Evolutionary conservation across 2,329 filamentous ascomycete species (phyloP).

Genomic region (Phialocephala subalpina): DNA sequence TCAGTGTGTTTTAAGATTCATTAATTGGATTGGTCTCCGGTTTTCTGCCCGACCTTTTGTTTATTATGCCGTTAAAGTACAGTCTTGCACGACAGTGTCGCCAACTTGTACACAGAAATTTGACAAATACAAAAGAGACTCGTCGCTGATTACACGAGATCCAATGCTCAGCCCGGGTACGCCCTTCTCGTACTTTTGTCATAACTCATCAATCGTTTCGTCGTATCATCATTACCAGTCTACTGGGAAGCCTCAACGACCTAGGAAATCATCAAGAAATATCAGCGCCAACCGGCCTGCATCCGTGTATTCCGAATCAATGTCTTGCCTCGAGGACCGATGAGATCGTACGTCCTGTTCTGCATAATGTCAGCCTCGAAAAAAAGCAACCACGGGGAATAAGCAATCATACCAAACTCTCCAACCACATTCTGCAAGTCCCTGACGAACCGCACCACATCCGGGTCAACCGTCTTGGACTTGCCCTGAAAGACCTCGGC

Average conservation of each 20-base stretch:
- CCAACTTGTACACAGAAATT: not conserved
- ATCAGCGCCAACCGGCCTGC: slow-evolving; percentile 40
- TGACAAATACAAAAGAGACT: slow-evolving; percentile 6
- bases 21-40: not conserved
- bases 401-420: slow-evolving; percentile 38
- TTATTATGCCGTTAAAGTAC: slow-evolving; percentile 4
- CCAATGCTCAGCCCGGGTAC: not conserved
- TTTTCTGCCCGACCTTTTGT: slow-evolving; percentile 3
- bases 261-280: slow-evolving; percentile 43
- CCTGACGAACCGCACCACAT: slow-evolving; percentile 34
- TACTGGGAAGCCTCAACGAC: slow-evolving; percentile 29
- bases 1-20: not conserved
- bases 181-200: not conserved
- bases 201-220: slow-evolving; percentile 7
- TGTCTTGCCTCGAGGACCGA: slow-evolving; percentile 24
- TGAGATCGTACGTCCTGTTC: slow-evolving; percentile 36
- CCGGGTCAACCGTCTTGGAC: slow-evolving; percentile 31
- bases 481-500: slow-evolving; percentile 38
- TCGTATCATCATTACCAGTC: slow-evolving; percentile 8
- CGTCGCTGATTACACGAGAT: not conserved
- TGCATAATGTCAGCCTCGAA: slow-evolving; percentile 32
- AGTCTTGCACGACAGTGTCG: not conserved
- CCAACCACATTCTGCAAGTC: slow-evolving; percentile 36
- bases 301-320: slow-evolving; percentile 37
- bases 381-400: not conserved